A percentile compares a stretch with the other conserved stretches of the same genome.
Conservation (phyloP, 2,329 filamentous ascomycete genomes). For the Venturia asperata region DNA sequence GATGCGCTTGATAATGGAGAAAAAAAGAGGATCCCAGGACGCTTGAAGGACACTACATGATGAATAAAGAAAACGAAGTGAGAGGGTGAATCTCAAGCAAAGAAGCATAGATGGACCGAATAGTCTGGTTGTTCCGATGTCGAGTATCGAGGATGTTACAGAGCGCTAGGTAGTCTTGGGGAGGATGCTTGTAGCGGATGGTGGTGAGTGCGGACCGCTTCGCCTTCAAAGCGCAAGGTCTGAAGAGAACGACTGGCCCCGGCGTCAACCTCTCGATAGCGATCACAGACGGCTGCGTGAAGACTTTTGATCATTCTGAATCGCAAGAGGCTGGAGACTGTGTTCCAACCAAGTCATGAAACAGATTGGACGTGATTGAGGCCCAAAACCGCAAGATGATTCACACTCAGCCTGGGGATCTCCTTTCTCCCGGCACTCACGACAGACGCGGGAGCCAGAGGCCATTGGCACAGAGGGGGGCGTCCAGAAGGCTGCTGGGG, state of each 20-base stretch:
- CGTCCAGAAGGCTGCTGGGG: not conserved
- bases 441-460: not conserved
- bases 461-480: not conserved
- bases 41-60: not conserved
- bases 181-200: not conserved
- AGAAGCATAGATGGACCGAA: not conserved
- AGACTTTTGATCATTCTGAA: not conserved
- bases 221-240: not conserved
- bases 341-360: not conserved
- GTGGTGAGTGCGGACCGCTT: not conserved
- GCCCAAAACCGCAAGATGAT: not conserved
- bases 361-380: not conserved
- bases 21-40: not conserved
- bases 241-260: conserved; percentile 8
- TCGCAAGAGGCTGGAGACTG: not conserved
- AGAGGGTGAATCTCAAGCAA: not conserved
- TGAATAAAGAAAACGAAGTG: not conserved
- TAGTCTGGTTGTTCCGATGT: not conserved
- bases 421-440: not conserved
- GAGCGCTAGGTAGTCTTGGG: not conserved
- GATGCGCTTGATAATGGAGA: not conserved
- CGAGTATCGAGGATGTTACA: not conserved
- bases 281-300: not conserved
- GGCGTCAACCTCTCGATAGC: not conserved
- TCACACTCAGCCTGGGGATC: not conserved